A percentile compares a stretch with the other conserved stretches of the same genome.
Conservation (phyloP, 306 rosid species). For the Cucurbita pepo region DNA sequence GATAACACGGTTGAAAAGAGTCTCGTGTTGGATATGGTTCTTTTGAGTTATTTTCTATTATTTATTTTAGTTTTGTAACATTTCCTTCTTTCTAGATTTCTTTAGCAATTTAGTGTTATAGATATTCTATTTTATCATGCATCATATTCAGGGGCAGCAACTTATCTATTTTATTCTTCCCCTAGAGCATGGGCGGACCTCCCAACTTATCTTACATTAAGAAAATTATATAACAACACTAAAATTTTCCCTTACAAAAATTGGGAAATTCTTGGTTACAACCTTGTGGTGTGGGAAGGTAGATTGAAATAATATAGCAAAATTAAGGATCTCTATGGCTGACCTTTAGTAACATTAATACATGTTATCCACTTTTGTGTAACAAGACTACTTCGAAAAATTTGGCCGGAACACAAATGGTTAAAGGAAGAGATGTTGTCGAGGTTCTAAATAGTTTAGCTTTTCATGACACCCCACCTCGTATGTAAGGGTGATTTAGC, state of each 20-base stretch:
- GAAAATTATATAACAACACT: not conserved
- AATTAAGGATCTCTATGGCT: not conserved
- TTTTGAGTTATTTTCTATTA: too few relatives aligned
- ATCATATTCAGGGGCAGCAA: too few relatives aligned
- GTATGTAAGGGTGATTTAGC: constrained; percentile 84
- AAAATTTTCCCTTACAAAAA: not conserved
- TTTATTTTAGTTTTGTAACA: too few relatives aligned
- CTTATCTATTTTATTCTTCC: too few relatives aligned
- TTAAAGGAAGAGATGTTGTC: constrained; percentile 87
- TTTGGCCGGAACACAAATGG: constrained; percentile 83
- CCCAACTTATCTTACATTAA: not conserved
- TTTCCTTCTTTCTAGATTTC: too few relatives aligned
- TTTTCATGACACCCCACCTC: constrained; percentile 67
- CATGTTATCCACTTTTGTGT: constrained; percentile 6
- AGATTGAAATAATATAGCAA: not conserved
- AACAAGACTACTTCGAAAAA: constrained; percentile 87
- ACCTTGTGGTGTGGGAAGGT: not conserved
- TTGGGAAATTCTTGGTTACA: too few relatives aligned
- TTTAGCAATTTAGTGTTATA: too few relatives aligned
- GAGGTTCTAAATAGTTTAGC: constrained; percentile 63
- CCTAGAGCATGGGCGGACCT: too few relatives aligned
- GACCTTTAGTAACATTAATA: not conserved
- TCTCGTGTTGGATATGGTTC: too few relatives aligned
- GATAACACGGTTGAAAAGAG: too few relatives aligned
- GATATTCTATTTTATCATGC: too few relatives aligned